These are phyloP conservation scores for Arthrobotrys musiformis DNA, from an alignment of 2,329 filamentous ascomycete species.

Conservation along the genomic window DNA sequence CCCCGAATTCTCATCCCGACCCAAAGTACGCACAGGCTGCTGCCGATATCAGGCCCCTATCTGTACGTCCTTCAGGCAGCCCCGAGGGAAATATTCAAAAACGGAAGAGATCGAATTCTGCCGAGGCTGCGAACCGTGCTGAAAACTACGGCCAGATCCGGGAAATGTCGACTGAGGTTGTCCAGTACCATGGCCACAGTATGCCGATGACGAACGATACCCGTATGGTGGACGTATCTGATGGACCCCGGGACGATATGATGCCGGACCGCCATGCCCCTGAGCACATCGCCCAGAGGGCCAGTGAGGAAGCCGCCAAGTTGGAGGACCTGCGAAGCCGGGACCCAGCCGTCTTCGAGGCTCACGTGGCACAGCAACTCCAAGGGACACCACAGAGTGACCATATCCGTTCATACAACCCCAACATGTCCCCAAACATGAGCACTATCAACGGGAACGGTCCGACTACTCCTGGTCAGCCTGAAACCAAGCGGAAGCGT, in stretches of 20 bases:
- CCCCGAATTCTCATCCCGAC: slow-evolving; percentile 51
- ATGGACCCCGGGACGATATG: slow-evolving; percentile 33
- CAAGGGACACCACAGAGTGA: slow-evolving; percentile 42
- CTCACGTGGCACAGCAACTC: slow-evolving; percentile 39
- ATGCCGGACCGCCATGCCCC: slow-evolving; percentile 46
- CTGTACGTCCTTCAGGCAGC: slow-evolving; percentile 33
- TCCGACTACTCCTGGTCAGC: slow-evolving; percentile 42
- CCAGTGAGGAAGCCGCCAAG: slow-evolving; percentile 50
- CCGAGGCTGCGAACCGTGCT: slow-evolving; percentile 32
- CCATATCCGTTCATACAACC: slow-evolving; percentile 40
- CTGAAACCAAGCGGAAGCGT: slow-evolving; percentile 71
- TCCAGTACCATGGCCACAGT: slow-evolving; percentile 53
- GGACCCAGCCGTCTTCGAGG: slow-evolving; percentile 43
- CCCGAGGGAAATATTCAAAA: slow-evolving; percentile 46
- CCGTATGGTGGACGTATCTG: slow-evolving; percentile 41
- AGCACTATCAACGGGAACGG: slow-evolving; percentile 30
- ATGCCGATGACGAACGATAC: slow-evolving; percentile 54
- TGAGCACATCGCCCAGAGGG: slow-evolving; percentile 49
- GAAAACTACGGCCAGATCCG: slow-evolving; percentile 46
- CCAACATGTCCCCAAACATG: slow-evolving; percentile 51
- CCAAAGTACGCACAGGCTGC: slow-evolving; percentile 49
- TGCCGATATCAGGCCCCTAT: slow-evolving; percentile 27
- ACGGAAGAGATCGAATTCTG: slow-evolving; percentile 42
- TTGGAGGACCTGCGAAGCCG: slow-evolving; percentile 47
- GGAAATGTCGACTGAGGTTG: slow-evolving; percentile 51